These are phyloP conservation scores for Rhizopus arrhizus DNA, from an alignment of 371 early-diverging fungal genomes.

Conservation along the genomic window DNA sequence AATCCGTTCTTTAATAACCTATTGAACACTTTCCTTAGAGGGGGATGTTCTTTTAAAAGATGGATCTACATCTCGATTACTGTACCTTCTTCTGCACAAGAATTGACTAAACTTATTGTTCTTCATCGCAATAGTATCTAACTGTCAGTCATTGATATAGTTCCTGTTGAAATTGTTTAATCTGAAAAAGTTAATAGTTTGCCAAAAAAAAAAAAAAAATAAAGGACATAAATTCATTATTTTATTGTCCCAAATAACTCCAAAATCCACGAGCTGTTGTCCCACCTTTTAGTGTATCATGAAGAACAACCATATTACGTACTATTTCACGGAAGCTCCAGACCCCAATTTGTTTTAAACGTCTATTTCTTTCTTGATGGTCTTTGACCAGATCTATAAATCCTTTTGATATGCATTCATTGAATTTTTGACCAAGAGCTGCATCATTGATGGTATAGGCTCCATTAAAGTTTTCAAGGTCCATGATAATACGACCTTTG, in stretches of 20 bases:
- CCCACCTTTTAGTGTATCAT: constrained; percentile 77
- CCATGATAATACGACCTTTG: constrained; percentile 77
- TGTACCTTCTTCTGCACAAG: constrained; percentile 10
- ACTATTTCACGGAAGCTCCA: constrained; percentile 83
- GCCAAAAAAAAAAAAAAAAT: neutral
- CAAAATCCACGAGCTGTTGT: constrained; percentile 67
- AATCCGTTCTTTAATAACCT: constrained; percentile 14
- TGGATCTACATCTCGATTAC: neutral
- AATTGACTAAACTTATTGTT: constrained; percentile 13
- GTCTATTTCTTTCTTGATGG: constrained; percentile 80
- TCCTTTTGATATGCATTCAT: constrained; percentile 79
- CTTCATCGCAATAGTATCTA: constrained; percentile 16
- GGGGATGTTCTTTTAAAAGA: constrained; percentile 12
- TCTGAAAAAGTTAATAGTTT: neutral
- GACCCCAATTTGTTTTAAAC: constrained; percentile 84
- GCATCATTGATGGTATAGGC: constrained; percentile 89
- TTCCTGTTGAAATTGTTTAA: constrained; percentile 9
- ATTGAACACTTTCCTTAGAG: constrained; percentile 10
- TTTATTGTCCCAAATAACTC: constrained; percentile 57
- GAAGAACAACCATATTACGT: constrained; percentile 66
- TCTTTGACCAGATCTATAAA: constrained; percentile 75
- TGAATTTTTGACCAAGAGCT: constrained; percentile 69
- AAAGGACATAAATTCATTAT: neutral
- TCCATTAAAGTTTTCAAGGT: constrained; percentile 86
- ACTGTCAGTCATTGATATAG: constrained; percentile 13